Conservation (phyloP, 192 early-diverging fungal species). For the Irineochytrium annulatum region DNA sequence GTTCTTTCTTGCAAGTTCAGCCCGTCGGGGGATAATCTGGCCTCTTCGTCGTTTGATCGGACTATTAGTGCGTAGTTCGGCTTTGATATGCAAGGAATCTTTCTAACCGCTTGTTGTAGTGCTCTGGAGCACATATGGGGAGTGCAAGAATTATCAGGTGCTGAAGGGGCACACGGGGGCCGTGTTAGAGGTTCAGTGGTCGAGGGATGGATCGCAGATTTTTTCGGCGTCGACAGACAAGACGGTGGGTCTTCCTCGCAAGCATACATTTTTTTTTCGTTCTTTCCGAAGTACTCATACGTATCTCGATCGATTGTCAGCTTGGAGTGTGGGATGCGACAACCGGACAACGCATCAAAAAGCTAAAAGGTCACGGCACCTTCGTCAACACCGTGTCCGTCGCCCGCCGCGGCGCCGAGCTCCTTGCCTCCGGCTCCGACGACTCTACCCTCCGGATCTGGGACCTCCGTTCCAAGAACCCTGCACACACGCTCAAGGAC, state of each 20-base stretch:
- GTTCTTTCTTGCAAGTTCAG: constrained; percentile 83
- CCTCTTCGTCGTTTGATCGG: constrained; percentile 76
- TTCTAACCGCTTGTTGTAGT: constrained; percentile 40
- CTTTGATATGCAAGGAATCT: not conserved
- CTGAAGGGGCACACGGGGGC: constrained; percentile 83
- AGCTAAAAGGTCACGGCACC: constrained; percentile 71
- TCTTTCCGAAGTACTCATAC: not conserved
- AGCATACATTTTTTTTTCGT: not conserved
- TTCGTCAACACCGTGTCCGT: constrained; percentile 80
- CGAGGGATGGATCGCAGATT: constrained; percentile 69
- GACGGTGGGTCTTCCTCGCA: constrained; percentile 15
- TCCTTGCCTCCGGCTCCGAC: constrained; percentile 80
- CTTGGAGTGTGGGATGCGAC: constrained; percentile 75
- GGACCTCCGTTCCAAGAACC: constrained; percentile 39
- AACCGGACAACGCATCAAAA: constrained; percentile 78
- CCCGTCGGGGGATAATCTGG: constrained; percentile 75
- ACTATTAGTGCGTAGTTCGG: constrained; percentile 62
- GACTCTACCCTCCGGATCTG: constrained; percentile 71
- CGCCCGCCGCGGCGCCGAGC: constrained; percentile 65
- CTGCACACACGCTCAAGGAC: constrained; percentile 31
- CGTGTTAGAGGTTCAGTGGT: constrained; percentile 89
- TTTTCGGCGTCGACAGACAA: constrained; percentile 82
- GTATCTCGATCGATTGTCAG: not conserved
- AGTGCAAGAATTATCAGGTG: constrained; percentile 81
- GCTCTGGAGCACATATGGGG: constrained; percentile 91